Evolutionary conservation across 2,329 filamentous ascomycete species (phyloP).

Genomic region (Alternaria gansuensis): DNA sequence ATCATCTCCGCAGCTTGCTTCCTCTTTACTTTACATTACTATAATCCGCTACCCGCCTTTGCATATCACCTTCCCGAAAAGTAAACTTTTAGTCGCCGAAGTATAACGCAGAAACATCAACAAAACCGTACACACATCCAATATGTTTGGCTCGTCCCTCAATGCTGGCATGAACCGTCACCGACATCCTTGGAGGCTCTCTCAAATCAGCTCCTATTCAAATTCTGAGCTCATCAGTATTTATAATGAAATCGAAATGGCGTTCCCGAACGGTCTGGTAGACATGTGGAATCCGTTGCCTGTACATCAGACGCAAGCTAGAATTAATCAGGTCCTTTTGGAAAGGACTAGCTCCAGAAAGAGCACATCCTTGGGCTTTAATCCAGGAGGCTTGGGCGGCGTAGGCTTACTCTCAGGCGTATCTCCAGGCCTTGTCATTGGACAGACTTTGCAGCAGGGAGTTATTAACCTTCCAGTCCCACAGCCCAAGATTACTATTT

Average conservation of each 20-base stretch:
- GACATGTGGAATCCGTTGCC: no score
- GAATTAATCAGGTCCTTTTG: neutral
- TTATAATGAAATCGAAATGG: no score
- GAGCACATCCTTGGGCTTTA: neutral
- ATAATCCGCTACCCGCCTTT: no score
- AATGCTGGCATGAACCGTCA: no score
- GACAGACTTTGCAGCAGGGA: neutral
- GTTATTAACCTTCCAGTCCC: neutral
- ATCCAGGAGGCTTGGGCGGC: neutral
- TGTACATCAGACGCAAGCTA: neutral
- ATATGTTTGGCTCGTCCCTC: neutral
- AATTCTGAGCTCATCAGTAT: no score
- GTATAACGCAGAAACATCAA: neutral
- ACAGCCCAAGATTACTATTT: neutral
- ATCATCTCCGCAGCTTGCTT: neutral
- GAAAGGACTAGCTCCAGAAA: neutral
- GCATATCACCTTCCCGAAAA: neutral
- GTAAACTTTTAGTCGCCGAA: neutral
- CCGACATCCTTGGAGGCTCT: neutral
- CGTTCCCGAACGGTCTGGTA: no score
- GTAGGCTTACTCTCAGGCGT: neutral
- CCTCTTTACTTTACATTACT: neutral
- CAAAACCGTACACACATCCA: neutral
- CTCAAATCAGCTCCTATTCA: no score
- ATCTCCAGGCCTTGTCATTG: neutral